Evolutionary conservation across 495 filamentous ascomycete genomes (phyloP), one percentile per base, ranked within the genome.

Genomic region (Daldinia caldariorum): DNA sequence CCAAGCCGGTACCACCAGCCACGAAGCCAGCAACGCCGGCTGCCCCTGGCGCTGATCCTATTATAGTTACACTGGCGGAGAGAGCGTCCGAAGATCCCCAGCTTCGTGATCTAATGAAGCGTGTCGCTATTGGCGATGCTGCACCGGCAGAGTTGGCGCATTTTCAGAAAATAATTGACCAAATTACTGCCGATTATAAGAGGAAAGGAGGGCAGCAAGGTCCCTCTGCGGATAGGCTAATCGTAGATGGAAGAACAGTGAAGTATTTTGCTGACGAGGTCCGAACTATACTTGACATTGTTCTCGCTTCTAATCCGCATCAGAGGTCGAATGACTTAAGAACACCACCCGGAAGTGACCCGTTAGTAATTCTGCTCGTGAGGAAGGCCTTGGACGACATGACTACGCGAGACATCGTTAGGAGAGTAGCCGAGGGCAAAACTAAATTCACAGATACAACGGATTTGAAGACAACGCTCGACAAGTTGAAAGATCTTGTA

Each of bases 61-160:
- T 99, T 45, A 99, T 99, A 62, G 91, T 97, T 60, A 93, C 93
- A 77, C 81, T 99, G 45, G 96, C 96, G 2, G 92, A 92, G 66
- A 87, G 88, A 71, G 96, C 96, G 14, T 91, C 92, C 0, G 89
- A 90, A 16, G 92, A 99, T 76, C 89, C 91, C 2, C 87, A 93
- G 53, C 83, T 99, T n/a, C 94, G 97, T 72, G 89, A 89, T n/a
- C 84, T 99, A 10, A 99, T 99, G 96, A 91, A 92, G 73, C 89
- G 94, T 12, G 96, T 99, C 8, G 96, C 96, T 4, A 89, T 91
- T 26, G 95, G 94, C 20, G 88, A 92, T 63, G 96, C 96, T 2
- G 86, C 87, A 2, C 87, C 88, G 56, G 85, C 90, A 35, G 92
- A 98, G 71, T 84, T 99, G 13, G 90, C 90, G 63, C 86, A 89